These are phyloP conservation scores for Coleophoma eucalyptorum DNA, from an alignment of 2,329 filamentous ascomycete genomes.

Conservation along the genomic window DNA sequence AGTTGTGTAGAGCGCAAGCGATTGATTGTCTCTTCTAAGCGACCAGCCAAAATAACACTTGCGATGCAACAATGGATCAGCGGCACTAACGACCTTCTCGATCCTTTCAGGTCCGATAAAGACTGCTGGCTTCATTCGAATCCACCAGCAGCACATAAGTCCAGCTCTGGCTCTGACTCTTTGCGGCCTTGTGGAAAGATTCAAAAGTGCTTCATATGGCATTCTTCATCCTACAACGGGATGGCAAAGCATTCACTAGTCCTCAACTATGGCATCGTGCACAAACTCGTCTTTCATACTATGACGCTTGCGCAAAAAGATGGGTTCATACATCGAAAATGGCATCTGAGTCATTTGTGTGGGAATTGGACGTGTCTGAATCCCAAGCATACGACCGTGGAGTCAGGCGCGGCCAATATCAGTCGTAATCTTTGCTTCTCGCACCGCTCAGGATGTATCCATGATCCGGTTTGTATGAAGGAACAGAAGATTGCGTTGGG, in stretches of 20 bases:
- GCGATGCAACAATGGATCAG: constrained; percentile 15
- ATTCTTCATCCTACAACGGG: constrained; percentile 1
- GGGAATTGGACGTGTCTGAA: constrained; percentile 30
- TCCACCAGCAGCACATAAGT: constrained; percentile 11
- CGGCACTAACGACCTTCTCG: constrained; percentile 10
- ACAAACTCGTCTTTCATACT: constrained; percentile 14
- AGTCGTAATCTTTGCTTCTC: constrained; percentile 24
- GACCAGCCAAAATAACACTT: constrained; percentile 9
- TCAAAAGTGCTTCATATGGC: constrained; percentile 13
- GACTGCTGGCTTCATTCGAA: constrained; percentile 22
- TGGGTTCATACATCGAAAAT: constrained; percentile 21
- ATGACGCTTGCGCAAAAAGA: constrained; percentile 21
- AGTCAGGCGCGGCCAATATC: constrained; percentile 18
- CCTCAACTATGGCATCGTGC: constrained; percentile 22
- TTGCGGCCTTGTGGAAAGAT: constrained; percentile 11
- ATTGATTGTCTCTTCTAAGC: constrained; percentile 9
- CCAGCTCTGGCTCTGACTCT: constrained; percentile 2
- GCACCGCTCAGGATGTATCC: constrained; percentile 17
- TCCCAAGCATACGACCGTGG: constrained; percentile 21
- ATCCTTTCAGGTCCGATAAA: constrained; percentile 13
- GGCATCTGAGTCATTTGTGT: constrained; percentile 27
- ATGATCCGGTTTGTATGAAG: constrained; percentile 21
- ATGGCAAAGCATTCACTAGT: constrained; percentile 8
- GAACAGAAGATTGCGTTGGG: constrained; percentile 17
- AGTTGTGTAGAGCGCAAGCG: constrained; percentile 12